Evolutionary conservation across 1,139 yeast genomes (phyloP).

Genomic region (Meyerozyma guilliermondii): DNA sequence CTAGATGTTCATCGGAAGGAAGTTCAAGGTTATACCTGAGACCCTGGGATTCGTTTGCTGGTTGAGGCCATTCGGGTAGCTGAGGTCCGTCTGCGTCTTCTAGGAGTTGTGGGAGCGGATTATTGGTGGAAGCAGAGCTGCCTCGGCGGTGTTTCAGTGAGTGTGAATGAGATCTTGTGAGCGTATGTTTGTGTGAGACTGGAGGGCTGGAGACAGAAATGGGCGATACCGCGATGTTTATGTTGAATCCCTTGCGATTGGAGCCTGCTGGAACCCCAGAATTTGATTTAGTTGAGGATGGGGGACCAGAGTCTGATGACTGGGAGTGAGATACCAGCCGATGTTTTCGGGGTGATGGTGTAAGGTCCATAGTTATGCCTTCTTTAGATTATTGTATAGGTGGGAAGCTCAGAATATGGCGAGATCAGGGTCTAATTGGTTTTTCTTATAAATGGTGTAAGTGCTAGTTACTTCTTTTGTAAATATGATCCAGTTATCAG

Average conservation of each 20-base stretch:
- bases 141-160: constrained; percentile 2
- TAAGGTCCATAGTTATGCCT: neutral
- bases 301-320: neutral
- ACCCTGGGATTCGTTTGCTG: constrained; percentile 6
- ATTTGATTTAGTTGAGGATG: neutral
- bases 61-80: neutral
- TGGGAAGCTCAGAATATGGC: neutral
- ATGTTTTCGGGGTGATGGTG: neutral
- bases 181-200: neutral
- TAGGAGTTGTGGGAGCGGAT: neutral
- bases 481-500: neutral
- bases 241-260: neutral
- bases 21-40: constrained; percentile 24
- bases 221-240: neutral
- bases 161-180: neutral
- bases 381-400: no score
- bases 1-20: constrained; percentile 29
- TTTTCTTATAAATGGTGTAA: no score
- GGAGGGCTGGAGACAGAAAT: neutral
- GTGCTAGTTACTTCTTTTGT: neutral
- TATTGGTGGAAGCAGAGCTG: neutral
- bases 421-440: no score
- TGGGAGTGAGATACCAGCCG: neutral
- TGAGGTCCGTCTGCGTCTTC: neutral
- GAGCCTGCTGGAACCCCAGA: neutral